Evolutionary conservation across 2,329 filamentous ascomycete genomes (phyloP), one percentile per base, ranked within the genome.

Genomic region (Colletotrichum lindemuthianum): DNA sequence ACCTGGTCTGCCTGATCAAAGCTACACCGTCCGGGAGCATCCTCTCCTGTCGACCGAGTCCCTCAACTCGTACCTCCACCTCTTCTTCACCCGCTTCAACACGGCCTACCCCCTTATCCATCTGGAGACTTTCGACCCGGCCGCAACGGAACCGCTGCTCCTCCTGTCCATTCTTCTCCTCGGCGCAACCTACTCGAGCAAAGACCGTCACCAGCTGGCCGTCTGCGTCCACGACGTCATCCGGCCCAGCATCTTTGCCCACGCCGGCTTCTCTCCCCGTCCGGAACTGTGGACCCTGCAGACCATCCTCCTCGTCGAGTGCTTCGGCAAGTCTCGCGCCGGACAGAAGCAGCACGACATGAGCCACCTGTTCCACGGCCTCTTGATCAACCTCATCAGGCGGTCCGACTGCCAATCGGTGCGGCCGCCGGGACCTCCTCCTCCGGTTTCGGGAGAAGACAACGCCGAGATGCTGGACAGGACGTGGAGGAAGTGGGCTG

Each of bases 331-430:
- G 71, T 87, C 84, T 41, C 77, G 86, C 59, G 86, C 86, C 0
- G 87, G 87, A 0, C 86, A 87, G 66, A 86, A 86, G 52, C 86
- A 90, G 68, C 85, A 88, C 63, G 87, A 90, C 33, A 86, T 87
- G 79, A 84, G 85, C 4, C 87, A 89, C 69, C 73, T 90, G 0
- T 89, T 70, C 72, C 78, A 75, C 63, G 73, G 77, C 10, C 65
- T 80, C 39, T 64, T 77, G 36, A 73, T 80, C 58, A 74, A 81
- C 66, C 70, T 80, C 15, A 74, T 80, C 36, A 69, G 78, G 3
- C 69, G 75, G 48, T 73, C 77, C 8, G 73, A 75, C 61, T 77
- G 76, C 44, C 76, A 79, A 41, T 74, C 73, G 0, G 69, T 76
- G 2, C 70, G 74, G 37, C 71, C 75, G 0, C 49, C 54, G 5